phyloP scores from a whole-genome alignment of 306 rosid genomes.

The Dryas octopetala region DNA sequence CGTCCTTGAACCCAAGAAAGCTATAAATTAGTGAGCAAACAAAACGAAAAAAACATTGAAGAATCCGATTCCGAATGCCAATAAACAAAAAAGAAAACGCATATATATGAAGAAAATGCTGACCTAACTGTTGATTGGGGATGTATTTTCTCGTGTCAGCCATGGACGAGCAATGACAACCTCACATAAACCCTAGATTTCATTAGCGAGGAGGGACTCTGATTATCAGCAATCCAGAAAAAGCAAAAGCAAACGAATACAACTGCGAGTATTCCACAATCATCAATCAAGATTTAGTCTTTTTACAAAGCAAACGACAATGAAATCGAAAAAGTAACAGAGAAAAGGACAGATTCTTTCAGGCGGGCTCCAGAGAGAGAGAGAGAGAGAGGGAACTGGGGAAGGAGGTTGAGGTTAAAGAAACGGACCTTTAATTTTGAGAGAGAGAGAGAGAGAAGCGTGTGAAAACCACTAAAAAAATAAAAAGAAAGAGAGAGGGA shows the following conservation, averaged over 20 bases:
- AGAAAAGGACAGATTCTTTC: not conserved
- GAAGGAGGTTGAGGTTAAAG: not conserved
- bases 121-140: conserved; percentile 51
- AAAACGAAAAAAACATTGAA: not conserved
- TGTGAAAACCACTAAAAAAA: conserved; percentile 26
- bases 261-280: not conserved
- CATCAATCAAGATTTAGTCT: not conserved
- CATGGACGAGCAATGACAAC: conserved; percentile 30
- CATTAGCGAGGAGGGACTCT: conserved; percentile 9
- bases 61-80: not conserved
- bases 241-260: not conserved
- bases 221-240: not conserved
- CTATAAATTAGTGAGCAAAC: not conserved
- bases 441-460: conserved; percentile 17
- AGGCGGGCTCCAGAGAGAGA: not conserved
- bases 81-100: not conserved
- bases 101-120: conserved; percentile 1
- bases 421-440: not conserved
- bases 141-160: conserved; percentile 42
- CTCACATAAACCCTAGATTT: conserved; percentile 27
- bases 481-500: not conserved
- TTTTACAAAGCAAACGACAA: not conserved
- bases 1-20: not conserved
- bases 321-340: not conserved
- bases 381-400: not conserved